Evolutionary conservation across 768 basidiomycete genomes (phyloP), one percentile per base, ranked within the genome.

Genomic region (Mycena belliarum): DNA sequence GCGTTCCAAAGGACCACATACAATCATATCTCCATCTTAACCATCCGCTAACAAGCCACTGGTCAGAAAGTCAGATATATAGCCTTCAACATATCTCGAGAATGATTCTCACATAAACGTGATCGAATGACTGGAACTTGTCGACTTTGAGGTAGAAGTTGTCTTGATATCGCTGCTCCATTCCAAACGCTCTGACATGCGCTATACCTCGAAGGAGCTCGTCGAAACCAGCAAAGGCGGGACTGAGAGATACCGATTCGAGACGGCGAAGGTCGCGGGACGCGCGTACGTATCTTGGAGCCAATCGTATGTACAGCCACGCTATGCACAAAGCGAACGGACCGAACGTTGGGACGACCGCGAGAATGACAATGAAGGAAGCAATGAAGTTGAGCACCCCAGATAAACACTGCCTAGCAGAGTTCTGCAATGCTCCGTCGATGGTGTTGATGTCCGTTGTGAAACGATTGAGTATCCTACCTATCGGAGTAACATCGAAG

Each of bases 401-500:
- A 6, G 78, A 76, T 15, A 88, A 67, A 46, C 84, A 86, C 9
- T 70, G 71, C 35, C 83, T 72, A 6, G 80, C 82, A 7, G 86
- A 86, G 49, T 71, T 72, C 63, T 85, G 81, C 1, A 90, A 74
- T 0, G 81, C 77, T 7, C 81, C 78, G 66, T 93, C 91, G 41
- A 92, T 84, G 6, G 85, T 86, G 49, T 85, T 85, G 65, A 93
- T 86, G 63, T 93, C 89, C 8, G 82, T 80, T 15, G 87, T 88
- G 66, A 93, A 89, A 18, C 93, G 82, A 65, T 93, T 92, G 37
- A 90, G 77, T 63, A 93, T 88, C 9, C 89, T 76, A 11, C 91
- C 91, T 37, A 88, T 83, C 1, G 89, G 89, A 4, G 87, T 90
- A 37, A 80, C 75, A 64, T 90, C 89, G 70, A 88, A 90, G 69